Conservation (phyloP, 768 basidiomycete species). For the Lanmaoa pseudosensibilis region DNA sequence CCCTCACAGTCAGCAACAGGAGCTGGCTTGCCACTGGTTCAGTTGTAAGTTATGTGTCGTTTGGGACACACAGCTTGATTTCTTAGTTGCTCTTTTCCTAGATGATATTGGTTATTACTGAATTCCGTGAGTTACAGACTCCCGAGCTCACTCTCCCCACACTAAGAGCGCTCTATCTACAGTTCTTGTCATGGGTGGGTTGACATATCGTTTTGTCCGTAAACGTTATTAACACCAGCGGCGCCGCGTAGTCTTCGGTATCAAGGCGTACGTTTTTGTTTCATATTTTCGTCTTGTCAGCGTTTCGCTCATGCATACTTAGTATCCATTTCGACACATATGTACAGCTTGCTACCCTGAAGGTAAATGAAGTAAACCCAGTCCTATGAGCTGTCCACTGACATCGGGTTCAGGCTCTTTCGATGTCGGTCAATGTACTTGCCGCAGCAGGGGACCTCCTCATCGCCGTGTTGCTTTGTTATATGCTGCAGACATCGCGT, state of each 20-base stretch:
- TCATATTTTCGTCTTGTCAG: neutral
- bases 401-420: conserved; percentile 31
- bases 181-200: conserved; percentile 28
- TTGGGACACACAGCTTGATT: neutral
- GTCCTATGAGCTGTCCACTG: neutral
- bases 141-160: neutral
- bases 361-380: conserved; percentile 29
- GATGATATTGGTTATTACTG: conserved; percentile 36
- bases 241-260: conserved; percentile 33
- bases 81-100: neutral
- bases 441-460: conserved; percentile 48
- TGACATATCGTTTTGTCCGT: neutral
- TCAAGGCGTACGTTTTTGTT: conserved; percentile 34
- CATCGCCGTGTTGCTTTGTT: conserved; percentile 49
- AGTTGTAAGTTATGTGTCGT: conserved; percentile 23
- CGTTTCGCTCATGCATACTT: conserved; percentile 13
- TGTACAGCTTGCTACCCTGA: conserved; percentile 42
- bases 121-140: conserved; percentile 35
- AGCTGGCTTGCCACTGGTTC: conserved; percentile 36
- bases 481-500: conserved; percentile 45
- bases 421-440: conserved; percentile 51
- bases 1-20: conserved; percentile 48
- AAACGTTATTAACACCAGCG: conserved; percentile 2
- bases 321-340: conserved; percentile 45
- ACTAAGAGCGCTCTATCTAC: conserved; percentile 6